Conservation (phyloP, 73 alveolate genomes). For the Uronychia setigera region DNA sequence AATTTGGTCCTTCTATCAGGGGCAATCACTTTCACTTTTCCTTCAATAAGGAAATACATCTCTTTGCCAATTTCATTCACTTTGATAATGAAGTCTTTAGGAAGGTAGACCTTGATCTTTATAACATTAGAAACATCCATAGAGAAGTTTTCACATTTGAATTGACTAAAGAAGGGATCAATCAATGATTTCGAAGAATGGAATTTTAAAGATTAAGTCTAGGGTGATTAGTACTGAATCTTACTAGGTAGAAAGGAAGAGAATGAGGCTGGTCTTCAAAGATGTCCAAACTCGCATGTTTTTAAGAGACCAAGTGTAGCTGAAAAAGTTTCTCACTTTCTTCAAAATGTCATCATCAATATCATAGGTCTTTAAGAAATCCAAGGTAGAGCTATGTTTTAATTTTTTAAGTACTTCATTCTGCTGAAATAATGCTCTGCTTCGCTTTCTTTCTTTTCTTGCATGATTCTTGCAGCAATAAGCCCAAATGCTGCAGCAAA, state of each 20-base stretch:
- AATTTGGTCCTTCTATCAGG: neutral
- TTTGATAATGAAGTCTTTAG: neutral
- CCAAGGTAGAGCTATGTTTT: neutral
- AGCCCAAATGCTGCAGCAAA: constrained; percentile 63
- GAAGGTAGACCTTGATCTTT: constrained; percentile 4
- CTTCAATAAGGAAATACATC: constrained; percentile 5
- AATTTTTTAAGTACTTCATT: too few species aligned
- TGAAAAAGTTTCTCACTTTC: neutral
- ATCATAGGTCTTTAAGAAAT: neutral
- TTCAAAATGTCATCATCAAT: neutral
- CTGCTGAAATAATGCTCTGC: neutral
- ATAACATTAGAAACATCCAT: constrained; percentile 25
- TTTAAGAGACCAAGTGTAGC: neutral
- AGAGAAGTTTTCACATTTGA: constrained; percentile 30
- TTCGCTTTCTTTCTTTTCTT: neutral
- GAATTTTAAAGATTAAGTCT: neutral
- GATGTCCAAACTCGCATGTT: neutral
- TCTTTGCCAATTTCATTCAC: neutral
- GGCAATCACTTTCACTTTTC: neutral
- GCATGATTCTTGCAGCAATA: constrained; percentile 31
- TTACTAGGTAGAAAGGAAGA: neutral
- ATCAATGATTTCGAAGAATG: neutral
- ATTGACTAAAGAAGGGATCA: constrained; percentile 22
- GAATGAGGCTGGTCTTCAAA: neutral
- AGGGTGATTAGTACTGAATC: neutral